Base-by-base conservation (phyloP, 2,329 filamentous ascomycete genomes). In the Penicillium hesseltinei region DNA sequence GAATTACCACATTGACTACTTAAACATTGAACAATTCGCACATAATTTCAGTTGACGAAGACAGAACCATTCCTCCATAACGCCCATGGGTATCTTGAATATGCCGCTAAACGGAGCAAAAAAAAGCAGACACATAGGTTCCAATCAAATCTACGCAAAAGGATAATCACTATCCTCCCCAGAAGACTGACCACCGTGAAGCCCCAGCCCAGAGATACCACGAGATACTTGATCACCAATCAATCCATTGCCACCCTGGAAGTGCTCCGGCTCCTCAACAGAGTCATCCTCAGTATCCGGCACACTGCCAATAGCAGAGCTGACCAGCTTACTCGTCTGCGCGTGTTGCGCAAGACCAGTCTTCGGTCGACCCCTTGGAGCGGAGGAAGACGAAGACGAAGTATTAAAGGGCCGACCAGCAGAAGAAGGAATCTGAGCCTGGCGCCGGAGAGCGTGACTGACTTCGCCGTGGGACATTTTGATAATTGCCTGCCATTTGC, bases 401-500 rank as follows among this genome's bases (percentile, higher is more conserved):
- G 50, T 27, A 19, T 49, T n/a, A 21, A 44, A 4, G 31, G 51
- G 31, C 13, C 48, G 56, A 25, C 56, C 53, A 15, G 27, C 48
- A 6, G 59, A 59, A 5, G 62, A 58, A 1, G 69, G 69, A 13
- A 74, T 59, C 68, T 70, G 3, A 66, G 64, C 11, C 63, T 65
- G 27, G 65, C 13, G 52, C 73, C 72, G 15, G 59, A 62, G 8
- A 51, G 64, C 1, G 66, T 68, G 0, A 10, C 38, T 47, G 2
- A 33, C 6, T 27, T 44, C 71, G 6, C 75, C 76, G 17, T 80
- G 75, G 8, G 82, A 63, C 6, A 80, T 69, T 27, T 74, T 76
- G 48, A 82, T 71, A 29, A 77, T 74, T 4, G 75, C 76, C 17
- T 77, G 74, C 77, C 78, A 82, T 58, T 75, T 75, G 47, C 74